Evolutionary conservation across 768 basidiomycete species (phyloP).

Genomic region (Mycena epipterygia): DNA sequence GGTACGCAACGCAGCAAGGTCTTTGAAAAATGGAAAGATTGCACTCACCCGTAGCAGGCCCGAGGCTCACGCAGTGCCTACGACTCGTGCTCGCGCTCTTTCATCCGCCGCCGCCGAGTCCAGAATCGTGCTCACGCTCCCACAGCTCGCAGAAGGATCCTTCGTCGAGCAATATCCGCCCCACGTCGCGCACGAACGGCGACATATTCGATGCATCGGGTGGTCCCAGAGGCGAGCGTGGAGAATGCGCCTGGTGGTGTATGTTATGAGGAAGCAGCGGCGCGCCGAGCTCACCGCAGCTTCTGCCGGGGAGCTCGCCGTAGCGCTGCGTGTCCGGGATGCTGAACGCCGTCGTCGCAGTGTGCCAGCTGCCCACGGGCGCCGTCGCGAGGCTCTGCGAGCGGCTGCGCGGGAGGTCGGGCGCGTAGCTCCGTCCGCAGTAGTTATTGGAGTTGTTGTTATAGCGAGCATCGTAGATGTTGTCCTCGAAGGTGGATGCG

Average conservation of each 20-base stretch:
- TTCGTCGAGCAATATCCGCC: conserved; percentile 82
- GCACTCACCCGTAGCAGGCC: no score
- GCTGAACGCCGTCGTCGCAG: neutral
- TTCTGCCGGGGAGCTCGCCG: conserved; percentile 31
- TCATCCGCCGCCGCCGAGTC: neutral
- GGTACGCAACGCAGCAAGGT: no score
- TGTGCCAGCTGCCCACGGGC: conserved; percentile 14
- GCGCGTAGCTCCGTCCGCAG: conserved; percentile 15
- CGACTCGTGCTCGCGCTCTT: conserved; percentile 88
- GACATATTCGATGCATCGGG: conserved; percentile 82
- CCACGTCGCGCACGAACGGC: conserved; percentile 89
- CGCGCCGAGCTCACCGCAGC: conserved; percentile 47
- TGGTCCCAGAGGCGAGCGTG: conserved; percentile 62
- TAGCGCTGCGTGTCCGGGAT: neutral
- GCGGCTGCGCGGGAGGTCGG: conserved; percentile 32
- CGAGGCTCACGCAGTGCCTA: conserved; percentile 86
- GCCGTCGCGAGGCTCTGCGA: conserved; percentile 30
- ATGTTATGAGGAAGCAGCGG: no score
- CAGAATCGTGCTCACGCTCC: conserved; percentile 56
- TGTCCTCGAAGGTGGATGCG: conserved; percentile 30
- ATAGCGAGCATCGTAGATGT: conserved; percentile 30
- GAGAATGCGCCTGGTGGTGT: no score
- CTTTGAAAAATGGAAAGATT: no score
- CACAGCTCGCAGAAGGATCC: conserved; percentile 76
- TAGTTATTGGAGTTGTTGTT: neutral